A percentile compares a stretch with the other conserved stretches of the same genome.
phyloP scores from a whole-genome alignment of 177 flowering plant species.

The Vitis hybrid region DNA sequence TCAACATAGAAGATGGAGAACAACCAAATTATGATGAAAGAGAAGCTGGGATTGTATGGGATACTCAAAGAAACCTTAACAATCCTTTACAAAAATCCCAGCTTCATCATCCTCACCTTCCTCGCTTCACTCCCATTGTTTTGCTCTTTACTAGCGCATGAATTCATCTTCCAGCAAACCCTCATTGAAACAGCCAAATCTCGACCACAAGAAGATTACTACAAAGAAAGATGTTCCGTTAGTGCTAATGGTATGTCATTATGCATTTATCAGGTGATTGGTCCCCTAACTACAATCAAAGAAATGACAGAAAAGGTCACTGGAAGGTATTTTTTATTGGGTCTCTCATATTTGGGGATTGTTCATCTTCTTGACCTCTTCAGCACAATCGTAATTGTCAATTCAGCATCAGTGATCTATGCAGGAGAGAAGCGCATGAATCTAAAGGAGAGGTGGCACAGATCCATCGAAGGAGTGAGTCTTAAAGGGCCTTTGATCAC shows the following conservation, averaged over 20 bases:
- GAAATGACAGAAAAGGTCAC: too few species aligned
- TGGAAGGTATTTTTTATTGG: too few species aligned
- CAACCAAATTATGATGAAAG: neutral
- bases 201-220: neutral
- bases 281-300: too few species aligned
- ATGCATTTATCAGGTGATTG: too few species aligned
- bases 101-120: conserved; percentile 20
- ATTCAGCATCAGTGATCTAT: conserved; percentile 21
- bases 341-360: neutral
- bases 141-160: neutral
- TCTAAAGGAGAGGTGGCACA: conserved; percentile 10
- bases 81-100: conserved; percentile 12
- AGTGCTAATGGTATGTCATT: too few species aligned
- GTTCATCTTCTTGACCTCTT: conserved; percentile 28
- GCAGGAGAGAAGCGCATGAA: conserved; percentile 4
- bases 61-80: conserved; percentile 13
- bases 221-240: too few species aligned
- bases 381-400: conserved; percentile 13
- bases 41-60: conserved; percentile 8
- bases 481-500: conserved; percentile 26
- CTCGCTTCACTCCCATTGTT: conserved; percentile 14
- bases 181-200: conserved; percentile 1
- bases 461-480: conserved; percentile 7
- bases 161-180: conserved; percentile 9
- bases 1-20: neutral